phyloP scores from a whole-genome alignment of 495 filamentous ascomycete genomes.

The Talaromyces liani region DNA sequence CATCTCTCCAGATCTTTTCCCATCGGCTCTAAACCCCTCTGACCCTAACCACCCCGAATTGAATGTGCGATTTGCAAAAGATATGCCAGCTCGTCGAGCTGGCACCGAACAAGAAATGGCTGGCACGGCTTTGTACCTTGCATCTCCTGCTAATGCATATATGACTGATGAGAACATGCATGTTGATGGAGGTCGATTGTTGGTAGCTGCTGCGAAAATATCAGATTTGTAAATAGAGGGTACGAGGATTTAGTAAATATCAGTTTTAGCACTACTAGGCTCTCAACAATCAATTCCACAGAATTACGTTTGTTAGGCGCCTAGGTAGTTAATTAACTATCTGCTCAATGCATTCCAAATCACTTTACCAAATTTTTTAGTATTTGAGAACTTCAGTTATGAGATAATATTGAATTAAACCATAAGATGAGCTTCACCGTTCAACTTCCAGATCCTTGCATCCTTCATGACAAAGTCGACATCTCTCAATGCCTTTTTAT shows the following conservation, averaged over 20 bases:
- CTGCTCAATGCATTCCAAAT: too few relatives aligned
- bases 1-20: not conserved
- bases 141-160: not conserved
- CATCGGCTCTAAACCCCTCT: not conserved
- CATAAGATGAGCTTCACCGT: not conserved
- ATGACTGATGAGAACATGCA: not conserved
- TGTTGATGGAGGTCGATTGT: not conserved
- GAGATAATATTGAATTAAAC: not conserved
- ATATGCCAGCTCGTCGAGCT: not conserved
- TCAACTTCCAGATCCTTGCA: conserved; percentile 31
- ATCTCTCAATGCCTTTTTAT: conserved; percentile 31
- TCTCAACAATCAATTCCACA: too few relatives aligned
- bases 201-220: not conserved
- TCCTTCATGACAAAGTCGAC: conserved; percentile 49
- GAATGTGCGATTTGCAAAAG: not conserved
- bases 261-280: too few relatives aligned
- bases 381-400: too few relatives aligned
- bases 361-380: too few relatives aligned
- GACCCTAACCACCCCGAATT: not conserved
- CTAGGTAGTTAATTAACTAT: not conserved
- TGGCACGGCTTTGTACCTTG: not conserved
- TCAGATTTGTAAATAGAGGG: not conserved
- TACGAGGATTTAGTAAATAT: too few relatives aligned
- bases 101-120: not conserved
- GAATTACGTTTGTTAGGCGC: not conserved